phyloP scores from a whole-genome alignment of 768 basidiomycete genomes.

The Austroboletus eburneus region DNA sequence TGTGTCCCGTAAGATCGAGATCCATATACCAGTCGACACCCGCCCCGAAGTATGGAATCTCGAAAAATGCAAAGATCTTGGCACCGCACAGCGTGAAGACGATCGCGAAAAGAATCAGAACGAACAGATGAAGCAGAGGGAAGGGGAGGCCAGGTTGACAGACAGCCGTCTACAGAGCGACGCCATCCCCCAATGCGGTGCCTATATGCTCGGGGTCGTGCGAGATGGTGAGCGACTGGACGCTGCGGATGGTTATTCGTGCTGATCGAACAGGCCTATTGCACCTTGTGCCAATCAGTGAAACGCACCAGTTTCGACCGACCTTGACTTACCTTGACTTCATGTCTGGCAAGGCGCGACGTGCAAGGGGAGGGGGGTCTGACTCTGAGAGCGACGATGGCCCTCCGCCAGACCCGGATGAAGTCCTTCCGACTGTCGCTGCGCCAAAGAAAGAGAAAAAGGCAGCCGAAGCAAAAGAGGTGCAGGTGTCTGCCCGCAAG shows the following conservation, averaged over 20 bases:
- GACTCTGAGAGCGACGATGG: conserved; percentile 78
- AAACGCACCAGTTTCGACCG: conserved; percentile 80
- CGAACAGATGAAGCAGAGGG: conserved; percentile 38
- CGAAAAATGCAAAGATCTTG: conserved; percentile 65
- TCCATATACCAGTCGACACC: conserved; percentile 79
- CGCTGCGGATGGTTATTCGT: not conserved
- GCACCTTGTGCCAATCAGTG: conserved; percentile 72
- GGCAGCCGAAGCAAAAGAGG: conserved; percentile 61
- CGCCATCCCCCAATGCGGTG: conserved; percentile 57
- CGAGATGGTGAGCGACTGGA: conserved; percentile 52
- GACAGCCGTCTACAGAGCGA: conserved; percentile 76
- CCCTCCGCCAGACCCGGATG: conserved; percentile 77
- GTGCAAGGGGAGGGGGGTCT: conserved; percentile 41
- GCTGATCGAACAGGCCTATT: conserved; percentile 45
- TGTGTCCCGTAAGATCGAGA: conserved; percentile 56
- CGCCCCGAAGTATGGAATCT: conserved; percentile 77
- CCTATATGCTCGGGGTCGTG: conserved; percentile 74
- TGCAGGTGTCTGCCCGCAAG: conserved; percentile 73
- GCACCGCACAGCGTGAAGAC: conserved; percentile 62
- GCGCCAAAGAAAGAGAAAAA: conserved; percentile 55
- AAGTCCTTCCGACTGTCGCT: conserved; percentile 43
- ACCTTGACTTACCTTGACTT: conserved; percentile 78
- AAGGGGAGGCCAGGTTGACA: conserved; percentile 56
- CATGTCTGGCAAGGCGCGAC: conserved; percentile 59
- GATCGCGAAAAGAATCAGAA: conserved; percentile 78